Percentiles rank a stretch among this genome's conserved stretches.
Evolutionary conservation across 1,139 yeast genomes (phyloP).

Genomic region (Petasospora fabianii): DNA sequence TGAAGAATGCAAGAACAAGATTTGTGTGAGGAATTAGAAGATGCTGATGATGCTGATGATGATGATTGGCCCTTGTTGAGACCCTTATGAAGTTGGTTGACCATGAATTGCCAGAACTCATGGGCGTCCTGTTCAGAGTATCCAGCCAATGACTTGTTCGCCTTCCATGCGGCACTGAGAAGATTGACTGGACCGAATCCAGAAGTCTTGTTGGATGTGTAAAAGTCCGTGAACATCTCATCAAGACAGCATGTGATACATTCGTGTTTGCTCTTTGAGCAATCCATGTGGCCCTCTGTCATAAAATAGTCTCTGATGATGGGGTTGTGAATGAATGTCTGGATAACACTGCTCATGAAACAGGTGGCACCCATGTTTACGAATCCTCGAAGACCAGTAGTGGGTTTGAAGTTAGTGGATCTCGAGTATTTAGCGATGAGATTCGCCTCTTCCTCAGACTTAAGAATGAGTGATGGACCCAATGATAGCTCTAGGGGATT

Average conservation of each 20-base stretch:
- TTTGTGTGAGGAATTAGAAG: neutral
- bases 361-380: slow-evolving; percentile 96
- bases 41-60: neutral
- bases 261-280: slow-evolving; percentile 30
- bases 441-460: slow-evolving; percentile 3
- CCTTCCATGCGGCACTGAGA: slow-evolving; percentile 78
- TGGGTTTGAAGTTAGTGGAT: slow-evolving; percentile 58
- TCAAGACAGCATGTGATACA: slow-evolving; percentile 87
- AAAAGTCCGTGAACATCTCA: slow-evolving; percentile 57
- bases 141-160: slow-evolving; percentile 82
- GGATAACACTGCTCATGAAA: slow-evolving; percentile 87
- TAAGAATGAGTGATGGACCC: neutral
- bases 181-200: slow-evolving; percentile 77
- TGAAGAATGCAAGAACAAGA: slow-evolving; percentile 78
- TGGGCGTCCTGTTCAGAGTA: slow-evolving; percentile 98
- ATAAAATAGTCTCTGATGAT: slow-evolving; percentile 72
- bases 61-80: slow-evolving; percentile 15
- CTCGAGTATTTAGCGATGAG: slow-evolving; percentile 32
- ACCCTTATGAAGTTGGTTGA: slow-evolving; percentile 76
- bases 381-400: slow-evolving; percentile 79
- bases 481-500: neutral
- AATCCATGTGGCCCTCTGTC: slow-evolving; percentile 56
- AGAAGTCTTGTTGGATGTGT: slow-evolving; percentile 35
- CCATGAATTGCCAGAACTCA: slow-evolving; percentile 88
- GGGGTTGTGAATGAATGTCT: slow-evolving; percentile 86